Evolutionary conservation across 768 basidiomycete species (phyloP).

Genomic region (Tylopilus sp.): DNA sequence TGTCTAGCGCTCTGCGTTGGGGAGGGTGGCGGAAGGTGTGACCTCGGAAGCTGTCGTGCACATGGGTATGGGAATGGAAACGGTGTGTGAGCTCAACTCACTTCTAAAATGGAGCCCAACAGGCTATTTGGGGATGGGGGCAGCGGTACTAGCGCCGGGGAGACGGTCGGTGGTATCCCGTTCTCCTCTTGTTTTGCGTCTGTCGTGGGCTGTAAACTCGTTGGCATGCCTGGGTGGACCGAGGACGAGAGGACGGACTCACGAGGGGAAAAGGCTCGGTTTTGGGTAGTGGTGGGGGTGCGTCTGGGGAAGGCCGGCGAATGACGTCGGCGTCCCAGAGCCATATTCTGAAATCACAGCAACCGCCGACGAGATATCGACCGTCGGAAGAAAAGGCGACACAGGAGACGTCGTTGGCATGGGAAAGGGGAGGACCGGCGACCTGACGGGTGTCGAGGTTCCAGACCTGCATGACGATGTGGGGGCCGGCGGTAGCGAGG

Average conservation of each 20-base stretch:
- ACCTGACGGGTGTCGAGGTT: constrained; percentile 22
- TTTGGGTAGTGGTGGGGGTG: constrained; percentile 9
- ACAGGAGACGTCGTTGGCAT: constrained; percentile 30
- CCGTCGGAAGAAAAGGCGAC: constrained; percentile 33
- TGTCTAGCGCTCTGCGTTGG: not conserved
- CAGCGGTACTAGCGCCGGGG: constrained; percentile 20
- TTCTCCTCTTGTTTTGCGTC: constrained; percentile 3
- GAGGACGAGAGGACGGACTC: not conserved
- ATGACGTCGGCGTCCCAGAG: constrained; percentile 25
- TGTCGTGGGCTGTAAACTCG: constrained; percentile 6
- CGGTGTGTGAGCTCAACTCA: not conserved
- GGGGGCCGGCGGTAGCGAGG: constrained; percentile 32
- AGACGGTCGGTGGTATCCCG: not conserved
- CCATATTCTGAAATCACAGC: constrained; percentile 30
- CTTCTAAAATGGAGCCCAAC: constrained; percentile 19
- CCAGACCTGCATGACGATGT: constrained; percentile 30
- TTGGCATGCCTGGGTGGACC: not conserved
- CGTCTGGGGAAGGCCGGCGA: constrained; percentile 11
- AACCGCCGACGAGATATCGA: constrained; percentile 25
- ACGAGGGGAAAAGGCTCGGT: constrained; percentile 11
- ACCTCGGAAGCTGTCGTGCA: constrained; percentile 14
- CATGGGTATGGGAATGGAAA: not conserved
- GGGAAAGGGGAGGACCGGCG: constrained; percentile 20
- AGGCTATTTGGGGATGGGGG: constrained; percentile 21
- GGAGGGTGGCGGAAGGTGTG: constrained; percentile 1